Evolutionary conservation across 805 yeast species (phyloP).

Genomic region (Saccharomycopsis olivae): DNA sequence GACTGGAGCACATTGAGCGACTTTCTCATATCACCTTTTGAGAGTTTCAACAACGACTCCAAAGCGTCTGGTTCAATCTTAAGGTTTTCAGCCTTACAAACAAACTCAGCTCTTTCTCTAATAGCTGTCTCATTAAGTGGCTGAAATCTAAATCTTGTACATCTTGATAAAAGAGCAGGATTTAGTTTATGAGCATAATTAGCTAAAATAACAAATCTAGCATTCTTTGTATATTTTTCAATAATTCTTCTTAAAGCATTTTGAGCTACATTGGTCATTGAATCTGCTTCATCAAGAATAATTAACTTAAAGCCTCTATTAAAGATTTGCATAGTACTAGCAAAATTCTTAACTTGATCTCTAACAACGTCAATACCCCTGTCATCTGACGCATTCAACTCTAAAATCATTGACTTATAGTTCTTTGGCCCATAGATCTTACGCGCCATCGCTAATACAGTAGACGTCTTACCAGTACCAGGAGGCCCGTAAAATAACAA

Average conservation of each 20-base stretch:
- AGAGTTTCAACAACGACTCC: constrained; percentile 52
- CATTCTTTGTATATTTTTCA: constrained; percentile 87
- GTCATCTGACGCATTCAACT: constrained; percentile 93
- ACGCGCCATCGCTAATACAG: constrained; percentile 75
- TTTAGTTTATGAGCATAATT: constrained; percentile 92
- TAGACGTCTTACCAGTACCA: constrained; percentile 88
- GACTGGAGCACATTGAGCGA: constrained; percentile 92
- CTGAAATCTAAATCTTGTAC: constrained; percentile 88
- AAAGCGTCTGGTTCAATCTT: constrained; percentile 49
- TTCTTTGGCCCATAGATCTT: constrained; percentile 74
- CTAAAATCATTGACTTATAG: constrained; percentile 83
- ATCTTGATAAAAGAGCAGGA: constrained; percentile 89
- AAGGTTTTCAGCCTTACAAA: constrained; percentile 58
- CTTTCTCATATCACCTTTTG: constrained; percentile 95
- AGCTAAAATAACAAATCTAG: constrained; percentile 92
- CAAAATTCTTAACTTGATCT: constrained; percentile 92
- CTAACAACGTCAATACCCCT: constrained; percentile 98
- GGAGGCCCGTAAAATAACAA: constrained; percentile 92
- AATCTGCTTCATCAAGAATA: constrained; percentile 92
- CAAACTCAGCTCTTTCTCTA: constrained; percentile 53
- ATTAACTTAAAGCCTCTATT: constrained; percentile 76
- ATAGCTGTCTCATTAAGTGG: constrained; percentile 68
- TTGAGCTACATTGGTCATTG: constrained; percentile 84
- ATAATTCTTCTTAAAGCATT: constrained; percentile 71
- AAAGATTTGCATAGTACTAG: constrained; percentile 91